phyloP scores from a whole-genome alignment of 1,284 basidiomycete genomes.

The Ustilago xerochloae region DNA sequence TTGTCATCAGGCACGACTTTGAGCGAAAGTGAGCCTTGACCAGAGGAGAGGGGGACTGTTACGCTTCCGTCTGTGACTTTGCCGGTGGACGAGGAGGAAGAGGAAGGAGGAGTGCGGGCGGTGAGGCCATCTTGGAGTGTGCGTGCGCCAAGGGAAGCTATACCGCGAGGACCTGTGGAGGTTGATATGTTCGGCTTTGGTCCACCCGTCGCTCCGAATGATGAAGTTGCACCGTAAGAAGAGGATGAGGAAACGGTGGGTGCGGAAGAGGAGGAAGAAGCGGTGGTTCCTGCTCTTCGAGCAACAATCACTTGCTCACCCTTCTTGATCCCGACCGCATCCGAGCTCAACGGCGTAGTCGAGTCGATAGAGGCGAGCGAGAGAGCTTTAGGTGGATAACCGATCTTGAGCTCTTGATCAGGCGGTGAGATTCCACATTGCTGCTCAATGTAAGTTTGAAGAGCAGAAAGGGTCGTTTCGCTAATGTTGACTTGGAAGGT shows the following conservation, averaged over 20 bases:
- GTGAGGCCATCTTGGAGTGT: conserved; percentile 24
- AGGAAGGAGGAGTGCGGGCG: conserved; percentile 4
- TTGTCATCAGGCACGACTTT: conserved; percentile 60
- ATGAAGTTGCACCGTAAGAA: background rate
- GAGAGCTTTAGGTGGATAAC: conserved; percentile 42
- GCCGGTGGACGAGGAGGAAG: background rate
- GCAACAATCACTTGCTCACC: conserved; percentile 50
- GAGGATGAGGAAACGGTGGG: background rate
- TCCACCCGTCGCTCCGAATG: conserved; percentile 19
- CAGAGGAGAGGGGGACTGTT: conserved; percentile 10
- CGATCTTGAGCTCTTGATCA: conserved; percentile 46
- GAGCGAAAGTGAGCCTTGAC: conserved; percentile 20
- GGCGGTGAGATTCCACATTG: conserved; percentile 16
- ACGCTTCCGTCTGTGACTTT: conserved; percentile 28
- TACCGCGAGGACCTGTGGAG: conserved; percentile 18
- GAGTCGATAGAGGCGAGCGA: background rate
- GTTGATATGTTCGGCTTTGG: conserved; percentile 24
- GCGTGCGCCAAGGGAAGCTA: conserved; percentile 18
- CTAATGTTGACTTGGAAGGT: conserved; percentile 26
- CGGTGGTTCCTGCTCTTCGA: background rate
- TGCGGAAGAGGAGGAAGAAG: background rate
- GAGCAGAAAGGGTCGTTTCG: conserved; percentile 9
- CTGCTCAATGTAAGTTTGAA: conserved; percentile 26
- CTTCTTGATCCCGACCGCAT: conserved; percentile 16
- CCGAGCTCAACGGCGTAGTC: conserved; percentile 7